Conservation (phyloP, 2,329 filamentous ascomycete genomes). For the Lojkania enalia region DNA sequence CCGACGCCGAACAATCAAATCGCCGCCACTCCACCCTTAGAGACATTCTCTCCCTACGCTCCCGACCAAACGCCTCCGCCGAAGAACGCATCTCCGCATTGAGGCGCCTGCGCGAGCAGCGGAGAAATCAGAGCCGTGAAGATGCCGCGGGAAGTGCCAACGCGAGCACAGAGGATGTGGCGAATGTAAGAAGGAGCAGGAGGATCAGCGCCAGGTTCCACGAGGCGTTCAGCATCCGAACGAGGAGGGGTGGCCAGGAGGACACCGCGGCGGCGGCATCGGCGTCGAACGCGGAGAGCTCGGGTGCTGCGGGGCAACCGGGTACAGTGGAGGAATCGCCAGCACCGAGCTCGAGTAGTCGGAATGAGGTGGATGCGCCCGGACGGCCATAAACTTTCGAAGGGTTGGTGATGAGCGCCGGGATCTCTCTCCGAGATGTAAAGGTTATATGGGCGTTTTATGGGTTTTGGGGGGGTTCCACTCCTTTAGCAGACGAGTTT, state of each 20-base stretch:
- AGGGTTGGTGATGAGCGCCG: no score
- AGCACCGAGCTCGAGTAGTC: no score
- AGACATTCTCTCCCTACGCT: constrained; percentile 46
- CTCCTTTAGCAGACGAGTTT: no score
- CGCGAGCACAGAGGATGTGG: constrained; percentile 22
- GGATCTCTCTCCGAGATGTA: no score
- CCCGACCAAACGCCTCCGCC: constrained; percentile 45
- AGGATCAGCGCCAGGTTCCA: constrained; percentile 31
- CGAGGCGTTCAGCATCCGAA: constrained; percentile 30
- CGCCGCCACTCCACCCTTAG: constrained; percentile 42
- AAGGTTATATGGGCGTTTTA: no score
- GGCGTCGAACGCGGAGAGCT: neutral
- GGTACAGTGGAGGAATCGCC: no score
- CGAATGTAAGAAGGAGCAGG: constrained; percentile 13
- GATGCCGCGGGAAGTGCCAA: constrained; percentile 20
- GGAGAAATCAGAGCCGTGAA: constrained; percentile 22
- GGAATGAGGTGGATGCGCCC: no score
- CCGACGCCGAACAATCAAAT: constrained; percentile 29
- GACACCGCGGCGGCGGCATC: neutral
- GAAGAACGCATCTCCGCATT: constrained; percentile 50
- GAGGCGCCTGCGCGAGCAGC: constrained; percentile 41
- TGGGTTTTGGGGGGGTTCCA: no score
- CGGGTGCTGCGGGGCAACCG: neutral
- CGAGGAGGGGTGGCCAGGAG: constrained; percentile 5
- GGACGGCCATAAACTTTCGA: no score